These are phyloP conservation scores for Microdochium trichocladiopsis DNA, from an alignment of 2,329 filamentous ascomycete species.

Conservation along the genomic window DNA sequence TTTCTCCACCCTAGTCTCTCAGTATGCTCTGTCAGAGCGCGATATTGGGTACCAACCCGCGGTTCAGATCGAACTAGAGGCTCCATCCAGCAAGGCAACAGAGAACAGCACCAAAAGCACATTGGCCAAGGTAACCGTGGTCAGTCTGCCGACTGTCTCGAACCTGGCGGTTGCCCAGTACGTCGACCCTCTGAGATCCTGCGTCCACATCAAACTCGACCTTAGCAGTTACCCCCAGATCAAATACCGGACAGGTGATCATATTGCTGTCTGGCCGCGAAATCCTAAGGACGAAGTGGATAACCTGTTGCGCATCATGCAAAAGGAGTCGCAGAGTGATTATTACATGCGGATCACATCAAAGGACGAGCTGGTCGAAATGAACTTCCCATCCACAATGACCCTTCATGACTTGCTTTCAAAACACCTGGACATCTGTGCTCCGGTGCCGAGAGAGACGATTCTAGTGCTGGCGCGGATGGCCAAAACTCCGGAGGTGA, in stretches of 20 bases:
- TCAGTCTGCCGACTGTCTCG: not conserved
- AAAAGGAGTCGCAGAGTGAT: not conserved
- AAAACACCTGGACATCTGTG: not conserved
- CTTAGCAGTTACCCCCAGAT: slow-evolving; percentile 17
- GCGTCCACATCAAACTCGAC: slow-evolving; percentile 29
- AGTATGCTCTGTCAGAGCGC: slow-evolving; percentile 12
- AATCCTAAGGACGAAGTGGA: slow-evolving; percentile 23
- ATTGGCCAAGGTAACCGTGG: not conserved
- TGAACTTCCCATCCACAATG: not conserved
- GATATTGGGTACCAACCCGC: slow-evolving; percentile 11
- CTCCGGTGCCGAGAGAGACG: not conserved
- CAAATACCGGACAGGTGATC: slow-evolving; percentile 30
- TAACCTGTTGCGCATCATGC: not conserved
- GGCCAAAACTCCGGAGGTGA: not conserved
- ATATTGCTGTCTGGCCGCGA: slow-evolving; percentile 28
- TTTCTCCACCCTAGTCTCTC: not conserved
- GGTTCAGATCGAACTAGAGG: slow-evolving; percentile 8
- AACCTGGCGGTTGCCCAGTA: slow-evolving; percentile 13
- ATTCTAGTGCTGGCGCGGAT: not conserved
- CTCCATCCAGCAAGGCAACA: slow-evolving; percentile 6
- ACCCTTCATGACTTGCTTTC: not conserved
- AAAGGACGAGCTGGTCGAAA: not conserved
- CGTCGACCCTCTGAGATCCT: slow-evolving; percentile 16
- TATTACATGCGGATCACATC: slow-evolving; percentile 7
- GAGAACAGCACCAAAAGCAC: not conserved